Conservation (phyloP, 2,329 filamentous ascomycete genomes). For the Incumbomyces delicatus region DNA sequence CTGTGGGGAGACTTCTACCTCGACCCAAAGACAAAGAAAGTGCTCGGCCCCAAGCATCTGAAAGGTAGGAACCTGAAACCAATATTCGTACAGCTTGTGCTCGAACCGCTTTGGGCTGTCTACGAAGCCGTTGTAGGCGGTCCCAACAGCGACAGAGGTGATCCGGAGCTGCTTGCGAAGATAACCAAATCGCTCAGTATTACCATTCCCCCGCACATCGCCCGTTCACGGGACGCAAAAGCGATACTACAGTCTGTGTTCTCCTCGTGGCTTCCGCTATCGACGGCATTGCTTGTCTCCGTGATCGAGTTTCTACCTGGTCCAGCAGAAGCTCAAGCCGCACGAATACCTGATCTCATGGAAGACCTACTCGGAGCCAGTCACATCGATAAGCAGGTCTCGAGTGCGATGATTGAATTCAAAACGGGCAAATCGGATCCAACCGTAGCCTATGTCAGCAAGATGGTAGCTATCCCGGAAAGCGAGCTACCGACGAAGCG, state of each 20-base stretch:
- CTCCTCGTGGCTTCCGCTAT: slow-evolving; percentile 80
- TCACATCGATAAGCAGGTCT: slow-evolving; percentile 58
- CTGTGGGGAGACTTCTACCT: slow-evolving; percentile 96
- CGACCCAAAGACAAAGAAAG: slow-evolving; percentile 92
- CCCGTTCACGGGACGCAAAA: slow-evolving; percentile 73
- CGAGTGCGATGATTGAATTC: slow-evolving; percentile 74
- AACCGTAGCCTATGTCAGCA: slow-evolving; percentile 90
- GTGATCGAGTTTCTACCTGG: slow-evolving; percentile 89
- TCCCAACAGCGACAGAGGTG: slow-evolving; percentile 64
- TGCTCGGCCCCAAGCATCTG: slow-evolving; percentile 80
- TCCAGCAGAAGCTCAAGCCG: slow-evolving; percentile 67
- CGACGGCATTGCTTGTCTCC: slow-evolving; percentile 83
- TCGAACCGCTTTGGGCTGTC: slow-evolving; percentile 92
- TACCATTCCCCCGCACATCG: slow-evolving; percentile 70
- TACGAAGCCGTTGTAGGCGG: slow-evolving; percentile 76
- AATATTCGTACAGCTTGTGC: slow-evolving; percentile 92
- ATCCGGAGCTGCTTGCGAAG: slow-evolving; percentile 75
- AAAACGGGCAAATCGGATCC: slow-evolving; percentile 61
- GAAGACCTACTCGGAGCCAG: slow-evolving; percentile 67
- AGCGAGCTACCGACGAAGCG: slow-evolving; percentile 87
- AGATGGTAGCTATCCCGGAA: slow-evolving; percentile 92
- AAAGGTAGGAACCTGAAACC: slow-evolving; percentile 88
- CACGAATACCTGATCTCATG: slow-evolving; percentile 69
- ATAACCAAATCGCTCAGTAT: slow-evolving; percentile 87
- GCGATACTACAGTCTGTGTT: slow-evolving; percentile 81